Evolutionary conservation across 805 yeast species (phyloP).

Genomic region (Wickerhamomyces strasburgensis): DNA sequence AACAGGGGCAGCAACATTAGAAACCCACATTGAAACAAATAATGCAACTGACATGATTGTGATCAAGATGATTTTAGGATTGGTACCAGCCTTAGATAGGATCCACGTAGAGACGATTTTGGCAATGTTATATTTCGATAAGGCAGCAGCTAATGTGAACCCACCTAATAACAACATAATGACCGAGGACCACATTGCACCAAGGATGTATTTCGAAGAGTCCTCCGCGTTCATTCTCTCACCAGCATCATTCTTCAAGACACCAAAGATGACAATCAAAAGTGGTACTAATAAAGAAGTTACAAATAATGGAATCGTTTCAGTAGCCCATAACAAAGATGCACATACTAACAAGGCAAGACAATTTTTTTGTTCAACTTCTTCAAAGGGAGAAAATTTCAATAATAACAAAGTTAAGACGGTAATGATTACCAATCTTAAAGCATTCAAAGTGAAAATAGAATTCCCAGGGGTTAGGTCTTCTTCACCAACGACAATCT

Average conservation of each 20-base stretch:
- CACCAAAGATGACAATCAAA: conserved; percentile 66
- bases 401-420: conserved; percentile 41
- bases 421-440: conserved; percentile 45
- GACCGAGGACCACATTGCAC: conserved; percentile 94
- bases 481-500: conserved; percentile 24
- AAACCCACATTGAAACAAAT: conserved; percentile 90
- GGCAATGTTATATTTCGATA: conserved; percentile 87
- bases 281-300: conserved; percentile 84
- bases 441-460: conserved; percentile 28
- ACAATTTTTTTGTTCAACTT: conserved; percentile 67
- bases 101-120: conserved; percentile 79
- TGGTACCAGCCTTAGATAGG: conserved; percentile 77
- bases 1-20: conserved; percentile 97
- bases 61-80: conserved; percentile 70
- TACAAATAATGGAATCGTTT: conserved; percentile 84
- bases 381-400: conserved; percentile 48
- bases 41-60: conserved; percentile 84
- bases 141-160: conserved; percentile 89
- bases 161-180: conserved; percentile 90
- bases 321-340: conserved; percentile 93
- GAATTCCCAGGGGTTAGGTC: conserved; percentile 21
- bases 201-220: conserved; percentile 65
- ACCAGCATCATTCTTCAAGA: conserved; percentile 52
- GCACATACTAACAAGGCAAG: conserved; percentile 78
- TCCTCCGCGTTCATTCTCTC: conserved; percentile 63